Conservation (phyloP, 1,284 basidiomycete genomes). For the Cryptococcus jaspeensis region DNA sequence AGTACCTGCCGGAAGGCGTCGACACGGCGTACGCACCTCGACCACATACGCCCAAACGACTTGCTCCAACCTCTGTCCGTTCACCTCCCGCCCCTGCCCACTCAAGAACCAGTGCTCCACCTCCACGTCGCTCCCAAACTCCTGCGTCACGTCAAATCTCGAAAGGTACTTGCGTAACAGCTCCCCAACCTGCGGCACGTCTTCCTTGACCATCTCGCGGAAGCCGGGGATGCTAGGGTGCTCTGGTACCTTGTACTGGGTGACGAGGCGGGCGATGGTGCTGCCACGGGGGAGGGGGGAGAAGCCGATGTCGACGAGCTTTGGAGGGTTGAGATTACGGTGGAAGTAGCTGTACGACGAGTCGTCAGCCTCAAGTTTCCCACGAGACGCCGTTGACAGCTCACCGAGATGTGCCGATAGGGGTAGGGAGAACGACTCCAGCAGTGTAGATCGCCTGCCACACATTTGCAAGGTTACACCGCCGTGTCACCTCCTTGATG, state of each 20-base stretch:
- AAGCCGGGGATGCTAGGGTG: constrained; percentile 61
- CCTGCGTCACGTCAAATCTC: constrained; percentile 79
- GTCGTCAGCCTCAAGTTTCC: background rate
- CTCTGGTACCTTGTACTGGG: constrained; percentile 64
- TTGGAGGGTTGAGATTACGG: constrained; percentile 85
- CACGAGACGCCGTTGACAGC: constrained; percentile 16
- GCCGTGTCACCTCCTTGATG: constrained; percentile 97
- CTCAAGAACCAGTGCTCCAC: constrained; percentile 83
- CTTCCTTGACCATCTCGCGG: constrained; percentile 81
- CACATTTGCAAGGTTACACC: constrained; percentile 81
- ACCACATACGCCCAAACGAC: constrained; percentile 97
- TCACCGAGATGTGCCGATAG: constrained; percentile 75
- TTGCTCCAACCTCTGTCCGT: constrained; percentile 65
- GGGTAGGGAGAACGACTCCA: constrained; percentile 85
- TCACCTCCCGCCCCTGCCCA: constrained; percentile 68
- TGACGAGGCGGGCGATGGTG: constrained; percentile 83
- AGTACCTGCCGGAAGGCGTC: background rate
- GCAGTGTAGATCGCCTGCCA: constrained; percentile 99
- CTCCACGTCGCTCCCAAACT: constrained; percentile 72
- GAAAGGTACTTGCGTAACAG: constrained; percentile 80
- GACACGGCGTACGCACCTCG: constrained; percentile 62
- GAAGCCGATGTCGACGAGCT: constrained; percentile 89
- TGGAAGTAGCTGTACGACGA: constrained; percentile 76
- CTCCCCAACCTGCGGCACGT: constrained; percentile 69
- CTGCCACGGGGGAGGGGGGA: constrained; percentile 77